Evolutionary conservation across 495 filamentous ascomycete species (phyloP), one percentile per base, ranked within the genome.

Genomic region (Penicillium soppii): DNA sequence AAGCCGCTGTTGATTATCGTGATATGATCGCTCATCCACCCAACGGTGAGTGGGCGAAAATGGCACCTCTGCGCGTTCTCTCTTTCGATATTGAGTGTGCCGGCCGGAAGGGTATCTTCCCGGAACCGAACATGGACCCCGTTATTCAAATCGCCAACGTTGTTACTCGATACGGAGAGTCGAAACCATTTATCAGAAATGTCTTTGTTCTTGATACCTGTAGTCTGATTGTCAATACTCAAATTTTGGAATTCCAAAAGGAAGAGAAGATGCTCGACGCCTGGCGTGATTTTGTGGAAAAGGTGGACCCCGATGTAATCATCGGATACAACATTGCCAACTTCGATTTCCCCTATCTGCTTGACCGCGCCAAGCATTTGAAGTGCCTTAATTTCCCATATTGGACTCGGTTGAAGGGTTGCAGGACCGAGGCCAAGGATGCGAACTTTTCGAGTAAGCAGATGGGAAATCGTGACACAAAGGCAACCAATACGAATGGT

Each of bases 31-130:
- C 94, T 6, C 92, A 97, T 65, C 78, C 88, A 20, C 83, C 89
- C n/a, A 86, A 89, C 50, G 94, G 92, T 4, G 94, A 97, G 64
- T 99, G 94, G 90, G 90, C 89, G 8, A 99, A 96, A 71, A 97
- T 99, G 90, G 95, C 94, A 0, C 94, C 94, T 1, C 75, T 99
- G 16, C 84, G 94, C 30, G 84, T 96, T 43, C 69, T 99, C 12
- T 97, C 92, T 2, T 97, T 99, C 56, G 94, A 99, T 82, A 99
- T 99, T 57, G 94, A 99, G 66, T 99, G 94, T 65, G 95, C 94
- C 52, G 94, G 94, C 21, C 89, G 94, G 54, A 96, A 97, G 69
- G 94, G 94, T 32, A 86, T 99, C 63, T 99, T 99, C 65, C 94
- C 94, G 4, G 92, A 97, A 69, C 82, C 95, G 17, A 79, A 91